These are phyloP conservation scores for Lanmaoa rubissima DNA, from an alignment of 768 basidiomycete genomes.

Conservation along the genomic window DNA sequence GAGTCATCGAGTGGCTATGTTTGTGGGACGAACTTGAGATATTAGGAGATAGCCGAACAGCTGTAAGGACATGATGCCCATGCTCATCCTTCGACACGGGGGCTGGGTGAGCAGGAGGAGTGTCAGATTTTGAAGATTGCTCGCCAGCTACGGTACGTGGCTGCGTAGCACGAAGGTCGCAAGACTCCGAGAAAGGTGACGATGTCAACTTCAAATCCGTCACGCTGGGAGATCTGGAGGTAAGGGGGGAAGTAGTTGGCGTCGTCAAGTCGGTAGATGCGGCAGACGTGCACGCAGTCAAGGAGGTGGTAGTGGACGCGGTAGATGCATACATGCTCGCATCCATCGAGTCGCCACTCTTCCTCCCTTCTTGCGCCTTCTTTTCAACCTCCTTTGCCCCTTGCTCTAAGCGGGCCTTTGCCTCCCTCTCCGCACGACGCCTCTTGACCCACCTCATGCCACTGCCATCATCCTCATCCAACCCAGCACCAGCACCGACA, in stretches of 20 bases:
- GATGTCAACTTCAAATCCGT: conserved; percentile 13
- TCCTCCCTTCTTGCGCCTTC: conserved; percentile 19
- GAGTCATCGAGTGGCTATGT: not conserved
- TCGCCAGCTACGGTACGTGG: not conserved
- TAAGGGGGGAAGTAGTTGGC: conserved; percentile 18
- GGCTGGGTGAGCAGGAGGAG: not conserved
- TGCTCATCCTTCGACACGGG: conserved; percentile 15
- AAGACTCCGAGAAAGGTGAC: conserved; percentile 2
- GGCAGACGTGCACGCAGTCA: conserved; percentile 21
- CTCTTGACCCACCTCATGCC: conserved; percentile 82
- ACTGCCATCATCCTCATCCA: conserved; percentile 76
- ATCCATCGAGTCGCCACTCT: conserved; percentile 23
- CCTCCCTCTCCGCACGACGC: conserved; percentile 59
- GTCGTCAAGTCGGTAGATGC: conserved; percentile 20
- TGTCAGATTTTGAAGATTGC: not conserved
- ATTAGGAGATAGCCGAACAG: conserved; percentile 25
- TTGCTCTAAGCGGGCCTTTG: conserved; percentile 28
- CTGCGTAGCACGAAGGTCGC: not conserved
- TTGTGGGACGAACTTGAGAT: conserved; percentile 7
- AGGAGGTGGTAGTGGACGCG: conserved; percentile 23
- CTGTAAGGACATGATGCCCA: conserved; percentile 23
- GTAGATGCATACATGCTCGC: conserved; percentile 24
- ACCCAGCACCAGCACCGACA: conserved; percentile 15
- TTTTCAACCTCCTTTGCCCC: conserved; percentile 13
- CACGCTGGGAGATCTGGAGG: conserved; percentile 23